phyloP scores from a whole-genome alignment of 2,329 filamentous ascomycete species.

The Ceratocystis destructans region DNA sequence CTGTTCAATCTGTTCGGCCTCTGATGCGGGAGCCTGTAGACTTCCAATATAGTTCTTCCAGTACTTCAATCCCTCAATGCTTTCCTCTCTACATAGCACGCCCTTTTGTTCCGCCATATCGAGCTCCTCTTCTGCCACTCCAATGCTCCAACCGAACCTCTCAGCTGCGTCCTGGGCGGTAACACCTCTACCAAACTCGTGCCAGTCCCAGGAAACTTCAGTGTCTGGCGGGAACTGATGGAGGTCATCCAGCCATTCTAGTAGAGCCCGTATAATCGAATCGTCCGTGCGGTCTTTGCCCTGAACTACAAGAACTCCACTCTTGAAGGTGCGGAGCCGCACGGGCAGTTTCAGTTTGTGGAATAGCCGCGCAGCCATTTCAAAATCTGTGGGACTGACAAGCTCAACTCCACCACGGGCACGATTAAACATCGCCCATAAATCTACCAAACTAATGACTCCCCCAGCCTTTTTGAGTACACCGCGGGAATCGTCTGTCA shows the following conservation, averaged over 20 bases:
- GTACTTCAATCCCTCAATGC: slow-evolving; percentile 79
- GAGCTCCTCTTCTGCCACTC: slow-evolving; percentile 86
- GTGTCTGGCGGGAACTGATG: slow-evolving; percentile 50
- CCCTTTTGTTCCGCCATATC: slow-evolving; percentile 95
- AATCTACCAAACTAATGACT: slow-evolving; percentile 76
- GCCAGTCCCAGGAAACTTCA: slow-evolving; percentile 64
- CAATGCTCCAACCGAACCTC: slow-evolving; percentile 90
- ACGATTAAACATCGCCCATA: slow-evolving; percentile 92
- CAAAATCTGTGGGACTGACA: slow-evolving; percentile 80
- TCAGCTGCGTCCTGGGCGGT: slow-evolving; percentile 83
- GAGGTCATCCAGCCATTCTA: slow-evolving; percentile 64
- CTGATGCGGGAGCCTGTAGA: slow-evolving; percentile 25
- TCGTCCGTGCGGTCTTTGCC: slow-evolving; percentile 79
- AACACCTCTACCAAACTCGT: slow-evolving; percentile 64
- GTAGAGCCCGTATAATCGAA: slow-evolving; percentile 63
- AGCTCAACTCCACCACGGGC: slow-evolving; percentile 87
- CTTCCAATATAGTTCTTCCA: slow-evolving; percentile 67
- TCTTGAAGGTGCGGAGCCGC: slow-evolving; percentile 76
- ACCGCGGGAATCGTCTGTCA: slow-evolving; percentile 71
- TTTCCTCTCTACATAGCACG: slow-evolving; percentile 76
- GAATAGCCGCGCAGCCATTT: slow-evolving; percentile 79
- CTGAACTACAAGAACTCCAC: slow-evolving; percentile 88
- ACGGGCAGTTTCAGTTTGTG: slow-evolving; percentile 76
- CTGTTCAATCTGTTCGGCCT: slow-evolving; percentile 33
- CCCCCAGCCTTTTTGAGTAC: slow-evolving; percentile 69